A percentile compares a stretch with the other conserved stretches of the same genome.
Conservation (phyloP, 345 rosid species). For the Lepidium didymum region DNA sequence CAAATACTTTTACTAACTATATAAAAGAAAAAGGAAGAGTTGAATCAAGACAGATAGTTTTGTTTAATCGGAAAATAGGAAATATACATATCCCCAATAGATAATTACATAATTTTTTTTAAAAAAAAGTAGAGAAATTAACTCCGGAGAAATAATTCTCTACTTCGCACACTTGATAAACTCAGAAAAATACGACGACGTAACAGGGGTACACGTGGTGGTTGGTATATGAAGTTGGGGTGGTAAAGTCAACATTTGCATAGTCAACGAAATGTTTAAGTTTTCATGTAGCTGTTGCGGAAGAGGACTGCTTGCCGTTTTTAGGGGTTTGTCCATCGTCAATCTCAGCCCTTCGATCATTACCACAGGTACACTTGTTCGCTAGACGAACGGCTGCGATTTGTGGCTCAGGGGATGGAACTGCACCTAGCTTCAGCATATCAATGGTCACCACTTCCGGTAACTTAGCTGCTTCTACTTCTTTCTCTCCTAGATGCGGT, state of each 20-base stretch:
- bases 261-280: conserved; percentile 5
- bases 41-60: background rate
- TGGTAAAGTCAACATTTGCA: conserved; percentile 20
- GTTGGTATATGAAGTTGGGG: conserved; percentile 20
- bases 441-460: conserved; percentile 26
- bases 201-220: conserved; percentile 25
- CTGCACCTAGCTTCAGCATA: conserved; percentile 26
- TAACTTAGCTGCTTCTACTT: conserved; percentile 27
- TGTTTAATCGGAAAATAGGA: conserved; percentile 25
- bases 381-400: conserved; percentile 7
- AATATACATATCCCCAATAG: conserved; percentile 30
- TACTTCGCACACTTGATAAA: conserved; percentile 30
- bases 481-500: conserved; percentile 26
- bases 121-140: conserved; percentile 14
- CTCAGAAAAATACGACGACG: conserved; percentile 28
- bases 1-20: background rate
- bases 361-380: conserved; percentile 27
- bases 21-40: background rate
- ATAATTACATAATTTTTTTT: conserved; percentile 17
- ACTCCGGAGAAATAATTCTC: background rate
- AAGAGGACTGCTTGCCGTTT: conserved; percentile 26
- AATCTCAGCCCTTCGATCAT: conserved; percentile 23
- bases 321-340: conserved; percentile 10
- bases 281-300: conserved; percentile 15
- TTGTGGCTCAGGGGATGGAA: conserved; percentile 20